Evolutionary conservation across 2,329 filamentous ascomycete genomes (phyloP).

Genomic region (Pestalotiopsis sp.): DNA sequence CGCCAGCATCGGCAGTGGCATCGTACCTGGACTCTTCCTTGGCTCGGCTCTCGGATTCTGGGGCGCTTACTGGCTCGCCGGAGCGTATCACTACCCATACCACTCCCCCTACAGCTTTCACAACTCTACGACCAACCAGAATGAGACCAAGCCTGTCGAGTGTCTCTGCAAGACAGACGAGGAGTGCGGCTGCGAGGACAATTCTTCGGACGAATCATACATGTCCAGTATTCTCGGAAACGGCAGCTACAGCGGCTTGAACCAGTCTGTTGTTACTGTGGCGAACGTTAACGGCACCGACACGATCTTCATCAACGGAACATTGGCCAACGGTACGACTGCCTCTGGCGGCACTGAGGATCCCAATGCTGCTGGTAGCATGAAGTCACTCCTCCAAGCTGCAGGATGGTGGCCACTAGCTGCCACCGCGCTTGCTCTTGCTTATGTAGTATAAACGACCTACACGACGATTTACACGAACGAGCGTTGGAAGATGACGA

Average conservation of each 20-base stretch:
- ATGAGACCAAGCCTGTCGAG: conserved; percentile 61
- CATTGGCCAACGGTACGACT: conserved; percentile 69
- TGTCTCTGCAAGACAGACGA: conserved; percentile 61
- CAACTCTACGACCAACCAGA: conserved; percentile 53
- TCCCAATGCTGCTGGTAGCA: conserved; percentile 35
- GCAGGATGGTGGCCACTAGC: conserved; percentile 55
- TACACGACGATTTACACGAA: not conserved
- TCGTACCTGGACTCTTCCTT: conserved; percentile 53
- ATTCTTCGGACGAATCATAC: conserved; percentile 63
- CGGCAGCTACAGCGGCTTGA: conserved; percentile 60
- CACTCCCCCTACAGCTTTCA: conserved; percentile 46
- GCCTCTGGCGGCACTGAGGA: conserved; percentile 47
- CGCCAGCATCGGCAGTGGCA: conserved; percentile 47
- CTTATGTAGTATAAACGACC: conserved; percentile 40
- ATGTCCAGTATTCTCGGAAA: conserved; percentile 67
- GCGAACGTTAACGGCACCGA: conserved; percentile 63
- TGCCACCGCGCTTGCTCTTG: conserved; percentile 45
- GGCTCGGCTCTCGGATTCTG: conserved; percentile 54
- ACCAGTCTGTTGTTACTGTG: conserved; percentile 65
- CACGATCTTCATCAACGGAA: conserved; percentile 76
- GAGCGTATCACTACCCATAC: conserved; percentile 59
- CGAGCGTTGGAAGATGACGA: not conserved
- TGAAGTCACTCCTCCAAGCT: conserved; percentile 36
- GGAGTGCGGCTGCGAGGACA: conserved; percentile 63
- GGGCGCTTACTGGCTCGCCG: conserved; percentile 58